These are phyloP conservation scores for Prunus yedoensis DNA, from an alignment of 331 rosid genomes.

Conservation along the genomic window DNA sequence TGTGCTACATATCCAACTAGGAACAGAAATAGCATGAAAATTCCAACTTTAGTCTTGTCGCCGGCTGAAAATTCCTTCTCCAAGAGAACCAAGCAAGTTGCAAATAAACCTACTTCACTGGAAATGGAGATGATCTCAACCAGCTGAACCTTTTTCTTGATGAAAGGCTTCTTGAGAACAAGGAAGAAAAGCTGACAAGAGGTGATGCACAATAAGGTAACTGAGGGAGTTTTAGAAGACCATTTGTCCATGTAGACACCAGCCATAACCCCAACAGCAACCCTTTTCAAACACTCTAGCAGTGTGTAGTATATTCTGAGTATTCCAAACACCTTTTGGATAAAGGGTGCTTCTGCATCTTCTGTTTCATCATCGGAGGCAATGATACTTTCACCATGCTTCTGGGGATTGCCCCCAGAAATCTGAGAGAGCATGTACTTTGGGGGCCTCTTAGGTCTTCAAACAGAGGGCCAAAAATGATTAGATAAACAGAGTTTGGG, in stretches of 20 bases:
- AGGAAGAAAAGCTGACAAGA: conserved; percentile 83
- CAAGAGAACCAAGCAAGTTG: conserved; percentile 41
- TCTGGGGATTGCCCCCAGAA: conserved; percentile 39
- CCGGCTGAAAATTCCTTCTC: conserved; percentile 41
- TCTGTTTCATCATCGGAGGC: conserved; percentile 90
- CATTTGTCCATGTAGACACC: conserved; percentile 48
- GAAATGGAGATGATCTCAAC: conserved; percentile 74
- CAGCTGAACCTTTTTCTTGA: conserved; percentile 84
- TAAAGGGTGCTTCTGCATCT: conserved; percentile 92
- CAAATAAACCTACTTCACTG: conserved; percentile 60
- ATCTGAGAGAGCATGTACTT: conserved; percentile 95
- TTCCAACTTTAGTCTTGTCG: conserved; percentile 48
- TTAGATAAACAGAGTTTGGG: conserved; percentile 43
- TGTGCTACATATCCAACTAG: conserved; percentile 57
- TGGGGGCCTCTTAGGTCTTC: conserved; percentile 97
- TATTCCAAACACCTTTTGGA: conserved; percentile 86
- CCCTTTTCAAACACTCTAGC: conserved; percentile 64
- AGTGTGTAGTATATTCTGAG: conserved; percentile 79
- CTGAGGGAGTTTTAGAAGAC: conserved; percentile 48
- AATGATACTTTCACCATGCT: conserved; percentile 55
- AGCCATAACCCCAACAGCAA: conserved; percentile 59
- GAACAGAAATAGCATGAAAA: conserved; percentile 63
- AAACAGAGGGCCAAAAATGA: conserved; percentile 71
- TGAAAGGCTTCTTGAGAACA: conserved; percentile 89
- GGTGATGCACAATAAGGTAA: conserved; percentile 51